phyloP scores from a whole-genome alignment of 306 rosid genomes.

The Carpinus viminea region DNA sequence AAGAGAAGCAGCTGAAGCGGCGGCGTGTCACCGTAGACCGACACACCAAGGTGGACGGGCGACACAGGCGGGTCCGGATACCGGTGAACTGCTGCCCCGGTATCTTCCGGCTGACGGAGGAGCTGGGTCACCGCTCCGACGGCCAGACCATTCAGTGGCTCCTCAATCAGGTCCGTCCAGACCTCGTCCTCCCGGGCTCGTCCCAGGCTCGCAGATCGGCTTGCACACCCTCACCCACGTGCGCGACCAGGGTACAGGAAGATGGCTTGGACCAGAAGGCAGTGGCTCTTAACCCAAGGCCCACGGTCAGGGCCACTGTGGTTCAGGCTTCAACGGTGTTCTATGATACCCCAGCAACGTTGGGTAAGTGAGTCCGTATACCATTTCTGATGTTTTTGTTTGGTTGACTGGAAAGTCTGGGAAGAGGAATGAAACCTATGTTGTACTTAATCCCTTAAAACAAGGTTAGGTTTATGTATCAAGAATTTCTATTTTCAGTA shows the following conservation, averaged over 20 bases:
- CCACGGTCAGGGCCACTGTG: constrained; percentile 81
- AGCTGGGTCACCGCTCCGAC: constrained; percentile 29
- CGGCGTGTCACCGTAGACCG: constrained; percentile 14
- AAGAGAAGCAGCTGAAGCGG: constrained; percentile 4
- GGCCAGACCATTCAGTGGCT: constrained; percentile 32
- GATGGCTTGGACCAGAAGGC: neutral
- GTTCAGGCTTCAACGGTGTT: constrained; percentile 90
- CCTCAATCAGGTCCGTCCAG: constrained; percentile 28
- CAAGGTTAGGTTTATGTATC: neutral
- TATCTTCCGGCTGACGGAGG: constrained; percentile 28
- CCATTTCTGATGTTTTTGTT: neutral
- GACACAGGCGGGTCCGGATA: constrained; percentile 27
- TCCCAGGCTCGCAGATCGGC: neutral
- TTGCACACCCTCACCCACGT: neutral
- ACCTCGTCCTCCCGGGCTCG: constrained; percentile 17
- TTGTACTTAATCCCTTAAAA: neutral
- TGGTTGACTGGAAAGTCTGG: neutral
- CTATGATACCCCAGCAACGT: constrained; percentile 82
- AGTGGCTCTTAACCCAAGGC: constrained; percentile 38
- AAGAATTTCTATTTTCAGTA: neutral
- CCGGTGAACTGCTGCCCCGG: constrained; percentile 30
- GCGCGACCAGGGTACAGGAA: neutral
- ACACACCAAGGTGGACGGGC: constrained; percentile 27
- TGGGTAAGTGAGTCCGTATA: constrained; percentile 40
- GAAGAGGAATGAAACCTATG: neutral